These are phyloP conservation scores for Arthromyces matolae DNA, from an alignment of 768 basidiomycete genomes.

Conservation along the genomic window DNA sequence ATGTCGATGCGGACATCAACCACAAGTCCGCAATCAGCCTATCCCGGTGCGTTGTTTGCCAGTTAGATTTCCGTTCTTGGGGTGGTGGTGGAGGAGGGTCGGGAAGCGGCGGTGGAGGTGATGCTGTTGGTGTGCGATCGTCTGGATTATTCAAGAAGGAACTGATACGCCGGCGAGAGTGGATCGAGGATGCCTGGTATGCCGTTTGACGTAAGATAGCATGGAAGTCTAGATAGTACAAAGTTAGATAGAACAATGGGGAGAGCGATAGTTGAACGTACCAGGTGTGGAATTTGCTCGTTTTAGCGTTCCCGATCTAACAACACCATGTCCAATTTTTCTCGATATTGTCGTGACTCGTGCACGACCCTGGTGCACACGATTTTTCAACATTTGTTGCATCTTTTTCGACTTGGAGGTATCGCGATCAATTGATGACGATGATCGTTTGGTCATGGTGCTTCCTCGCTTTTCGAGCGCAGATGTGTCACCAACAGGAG, in stretches of 20 bases:
- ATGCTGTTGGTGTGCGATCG: constrained; percentile 33
- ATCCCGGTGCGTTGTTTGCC: constrained; percentile 53
- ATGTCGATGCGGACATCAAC: constrained; percentile 93
- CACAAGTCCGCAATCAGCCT: constrained; percentile 81
- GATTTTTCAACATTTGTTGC: constrained; percentile 69
- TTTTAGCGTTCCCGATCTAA: constrained; percentile 50
- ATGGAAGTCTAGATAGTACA: constrained; percentile 55
- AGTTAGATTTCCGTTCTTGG: constrained; percentile 35
- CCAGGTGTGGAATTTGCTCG: constrained; percentile 69
- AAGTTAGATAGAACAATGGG: not conserved
- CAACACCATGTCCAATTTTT: constrained; percentile 72
- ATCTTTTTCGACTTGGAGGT: constrained; percentile 66
- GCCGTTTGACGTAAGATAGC: constrained; percentile 55
- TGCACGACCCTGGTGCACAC: constrained; percentile 69
- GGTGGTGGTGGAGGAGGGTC: constrained; percentile 35
- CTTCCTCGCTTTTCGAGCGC: constrained; percentile 3
- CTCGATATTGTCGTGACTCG: constrained; percentile 74
- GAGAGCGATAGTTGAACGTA: constrained; percentile 30
- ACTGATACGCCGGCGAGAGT: constrained; percentile 64
- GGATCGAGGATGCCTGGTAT: constrained; percentile 79
- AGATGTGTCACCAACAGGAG: constrained; percentile 35
- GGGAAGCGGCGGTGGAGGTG: constrained; percentile 41
- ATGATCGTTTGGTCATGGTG: constrained; percentile 28
- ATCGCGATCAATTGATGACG: constrained; percentile 38
- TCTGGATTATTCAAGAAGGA: constrained; percentile 42